Conservation (phyloP, 179 eudicot species). For the Camellia oleifera region DNA sequence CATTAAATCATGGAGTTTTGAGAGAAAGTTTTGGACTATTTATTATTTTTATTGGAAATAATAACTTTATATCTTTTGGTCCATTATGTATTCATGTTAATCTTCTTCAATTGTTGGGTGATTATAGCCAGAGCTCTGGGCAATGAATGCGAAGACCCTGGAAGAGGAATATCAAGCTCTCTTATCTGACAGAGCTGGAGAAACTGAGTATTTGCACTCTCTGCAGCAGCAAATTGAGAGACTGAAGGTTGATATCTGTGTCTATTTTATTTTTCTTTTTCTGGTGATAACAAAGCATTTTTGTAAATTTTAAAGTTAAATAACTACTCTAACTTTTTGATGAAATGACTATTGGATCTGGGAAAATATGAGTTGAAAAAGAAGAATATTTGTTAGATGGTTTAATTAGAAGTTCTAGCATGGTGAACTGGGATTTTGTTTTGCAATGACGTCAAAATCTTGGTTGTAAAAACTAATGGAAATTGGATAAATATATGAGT, state of each 20-base stretch:
- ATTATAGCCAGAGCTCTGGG: constrained; percentile 58
- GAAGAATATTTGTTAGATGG: background rate
- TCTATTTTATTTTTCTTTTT: constrained; percentile 7
- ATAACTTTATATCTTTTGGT: background rate
- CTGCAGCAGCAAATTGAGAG: constrained; percentile 54
- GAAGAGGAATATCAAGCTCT: constrained; percentile 70
- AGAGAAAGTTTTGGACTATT: background rate
- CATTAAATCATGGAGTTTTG: background rate
- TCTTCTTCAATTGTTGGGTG: constrained; percentile 11
- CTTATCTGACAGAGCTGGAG: constrained; percentile 69
- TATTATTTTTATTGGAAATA: background rate
- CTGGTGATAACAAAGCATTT: background rate
- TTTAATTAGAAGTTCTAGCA: background rate
- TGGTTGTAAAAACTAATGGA: background rate
- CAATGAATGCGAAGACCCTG: constrained; percentile 46
- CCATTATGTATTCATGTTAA: background rate
- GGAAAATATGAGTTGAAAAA: background rate
- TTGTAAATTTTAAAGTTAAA: background rate
- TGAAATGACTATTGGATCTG: background rate
- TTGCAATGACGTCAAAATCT: constrained; percentile 1
- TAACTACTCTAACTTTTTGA: background rate
- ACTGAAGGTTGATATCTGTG: constrained; percentile 48
- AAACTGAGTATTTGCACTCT: constrained; percentile 57
- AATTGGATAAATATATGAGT: background rate
- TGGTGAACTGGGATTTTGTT: background rate